Conservation (phyloP, 371 early-diverging fungal species). For the Syncephalastrum sp. region DNA sequence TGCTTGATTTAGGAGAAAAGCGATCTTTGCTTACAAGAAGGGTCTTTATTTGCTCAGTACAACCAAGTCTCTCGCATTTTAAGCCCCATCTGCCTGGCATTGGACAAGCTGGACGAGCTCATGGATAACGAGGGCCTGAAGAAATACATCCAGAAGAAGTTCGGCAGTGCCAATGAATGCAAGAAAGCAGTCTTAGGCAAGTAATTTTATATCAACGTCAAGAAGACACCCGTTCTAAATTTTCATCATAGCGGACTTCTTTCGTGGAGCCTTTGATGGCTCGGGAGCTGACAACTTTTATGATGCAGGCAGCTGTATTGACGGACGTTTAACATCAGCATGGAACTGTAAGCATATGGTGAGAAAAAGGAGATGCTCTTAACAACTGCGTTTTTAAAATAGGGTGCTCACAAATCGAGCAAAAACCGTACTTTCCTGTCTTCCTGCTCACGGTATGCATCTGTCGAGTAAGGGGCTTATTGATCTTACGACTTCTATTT, state of each 20-base stretch:
- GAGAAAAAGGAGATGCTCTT: background rate
- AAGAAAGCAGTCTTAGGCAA: slow-evolving; percentile 69
- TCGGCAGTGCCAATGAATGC: slow-evolving; percentile 62
- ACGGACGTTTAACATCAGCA: slow-evolving; percentile 90
- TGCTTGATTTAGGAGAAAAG: background rate
- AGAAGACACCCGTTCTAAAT: background rate
- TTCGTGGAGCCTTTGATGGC: slow-evolving; percentile 95
- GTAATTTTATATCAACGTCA: background rate
- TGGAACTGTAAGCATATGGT: slow-evolving; percentile 79
- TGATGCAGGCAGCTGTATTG: slow-evolving; percentile 96
- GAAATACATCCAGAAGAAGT: slow-evolving; percentile 66
- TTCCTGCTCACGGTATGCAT: slow-evolving; percentile 77
- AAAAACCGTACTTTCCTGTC: slow-evolving; percentile 86
- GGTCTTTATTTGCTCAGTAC: slow-evolving; percentile 54
- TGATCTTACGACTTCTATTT: slow-evolving; percentile 1
- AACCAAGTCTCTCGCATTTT: slow-evolving; percentile 94
- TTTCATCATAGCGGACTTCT: slow-evolving; percentile 74
- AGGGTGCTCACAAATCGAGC: slow-evolving; percentile 87
- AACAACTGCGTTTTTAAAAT: background rate
- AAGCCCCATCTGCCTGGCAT: slow-evolving; percentile 78
- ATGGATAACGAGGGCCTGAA: slow-evolving; percentile 54
- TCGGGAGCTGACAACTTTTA: slow-evolving; percentile 94
- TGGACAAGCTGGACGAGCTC: slow-evolving; percentile 72
- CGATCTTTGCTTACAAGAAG: slow-evolving; percentile 1
- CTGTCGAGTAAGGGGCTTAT: background rate